Percentiles rank a stretch among this genome's conserved stretches.
phyloP scores from a whole-genome alignment of 495 filamentous ascomycete genomes.

The Platismatia glauca region DNA sequence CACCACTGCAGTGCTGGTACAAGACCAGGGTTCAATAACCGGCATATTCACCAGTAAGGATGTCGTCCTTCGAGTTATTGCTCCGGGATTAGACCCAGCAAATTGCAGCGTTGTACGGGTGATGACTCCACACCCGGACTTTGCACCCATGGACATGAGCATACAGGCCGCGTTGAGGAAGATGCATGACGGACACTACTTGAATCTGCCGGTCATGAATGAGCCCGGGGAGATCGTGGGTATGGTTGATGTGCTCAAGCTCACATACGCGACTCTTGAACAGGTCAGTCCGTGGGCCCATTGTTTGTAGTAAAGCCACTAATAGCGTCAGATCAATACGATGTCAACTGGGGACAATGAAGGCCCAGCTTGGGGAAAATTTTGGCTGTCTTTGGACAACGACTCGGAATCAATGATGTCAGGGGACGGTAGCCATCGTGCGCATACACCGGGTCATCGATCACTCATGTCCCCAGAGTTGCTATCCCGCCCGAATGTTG shows the following conservation, averaged over 20 bases:
- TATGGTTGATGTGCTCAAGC: slow-evolving; percentile 97
- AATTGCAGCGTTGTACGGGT: slow-evolving; percentile 96
- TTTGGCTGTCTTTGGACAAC: slow-evolving; percentile 94
- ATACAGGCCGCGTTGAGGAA: slow-evolving; percentile 96
- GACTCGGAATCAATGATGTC: slow-evolving; percentile 96
- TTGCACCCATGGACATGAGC: slow-evolving; percentile 97
- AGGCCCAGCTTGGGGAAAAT: slow-evolving; percentile 98
- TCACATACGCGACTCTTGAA: slow-evolving; percentile 95
- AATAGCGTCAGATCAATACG: slow-evolving; percentile 52
- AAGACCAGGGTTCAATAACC: slow-evolving; percentile 94
- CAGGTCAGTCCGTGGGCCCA: slow-evolving; percentile 53
- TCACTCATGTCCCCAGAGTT: slow-evolving; percentile 69
- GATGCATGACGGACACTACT: slow-evolving; percentile 99
- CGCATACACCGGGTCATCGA: slow-evolving; percentile 50
- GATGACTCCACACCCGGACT: slow-evolving; percentile 98
- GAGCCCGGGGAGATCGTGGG: slow-evolving; percentile 93
- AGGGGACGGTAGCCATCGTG: slow-evolving; percentile 61
- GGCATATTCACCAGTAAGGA: slow-evolving; percentile 99
- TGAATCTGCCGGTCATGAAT: slow-evolving; percentile 98
- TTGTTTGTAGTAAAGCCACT: slow-evolving; percentile 7
- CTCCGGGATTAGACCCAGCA: slow-evolving; percentile 84
- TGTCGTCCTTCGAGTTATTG: slow-evolving; percentile 95
- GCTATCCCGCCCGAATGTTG: slow-evolving; percentile 48
- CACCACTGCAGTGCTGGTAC: slow-evolving; percentile 90
- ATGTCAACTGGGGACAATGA: slow-evolving; percentile 78